Conservation (phyloP, 2,329 filamentous ascomycete genomes). For the Pyrenophora seminiperda region DNA sequence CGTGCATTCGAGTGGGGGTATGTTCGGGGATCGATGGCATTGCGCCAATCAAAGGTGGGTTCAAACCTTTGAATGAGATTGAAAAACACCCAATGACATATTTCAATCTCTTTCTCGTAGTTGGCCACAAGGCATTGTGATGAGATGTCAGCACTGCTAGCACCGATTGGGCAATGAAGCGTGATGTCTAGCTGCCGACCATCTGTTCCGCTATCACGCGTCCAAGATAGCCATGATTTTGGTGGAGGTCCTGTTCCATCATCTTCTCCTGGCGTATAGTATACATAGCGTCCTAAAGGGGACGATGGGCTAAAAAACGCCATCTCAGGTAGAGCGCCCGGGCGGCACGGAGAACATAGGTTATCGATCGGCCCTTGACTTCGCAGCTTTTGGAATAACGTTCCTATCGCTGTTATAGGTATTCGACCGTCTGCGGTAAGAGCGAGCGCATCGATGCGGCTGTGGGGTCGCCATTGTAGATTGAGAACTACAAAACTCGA, state of each 20-base stretch:
- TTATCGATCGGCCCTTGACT: not conserved
- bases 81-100: not conserved
- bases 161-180: not conserved
- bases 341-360: not conserved
- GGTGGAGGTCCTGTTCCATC: not conserved
- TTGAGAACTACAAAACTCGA: constrained; percentile 22
- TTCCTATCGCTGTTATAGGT: constrained; percentile 22
- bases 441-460: constrained; percentile 21
- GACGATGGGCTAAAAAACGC: not conserved
- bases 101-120: not conserved
- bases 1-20: constrained; percentile 20
- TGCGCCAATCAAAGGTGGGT: constrained; percentile 24
- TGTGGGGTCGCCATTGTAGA: constrained; percentile 26
- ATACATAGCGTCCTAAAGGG: not conserved
- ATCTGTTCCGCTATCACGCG: not conserved
- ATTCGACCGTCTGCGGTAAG: constrained; percentile 24
- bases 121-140: not conserved
- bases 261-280: not conserved
- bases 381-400: constrained; percentile 14
- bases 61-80: not conserved
- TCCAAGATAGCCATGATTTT: not conserved
- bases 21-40: constrained; percentile 25
- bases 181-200: not conserved
- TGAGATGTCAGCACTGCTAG: not conserved
- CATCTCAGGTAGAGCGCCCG: not conserved